Base-by-base conservation (phyloP, 345 rosid species). In the Eucalyptus sp. region DNA sequence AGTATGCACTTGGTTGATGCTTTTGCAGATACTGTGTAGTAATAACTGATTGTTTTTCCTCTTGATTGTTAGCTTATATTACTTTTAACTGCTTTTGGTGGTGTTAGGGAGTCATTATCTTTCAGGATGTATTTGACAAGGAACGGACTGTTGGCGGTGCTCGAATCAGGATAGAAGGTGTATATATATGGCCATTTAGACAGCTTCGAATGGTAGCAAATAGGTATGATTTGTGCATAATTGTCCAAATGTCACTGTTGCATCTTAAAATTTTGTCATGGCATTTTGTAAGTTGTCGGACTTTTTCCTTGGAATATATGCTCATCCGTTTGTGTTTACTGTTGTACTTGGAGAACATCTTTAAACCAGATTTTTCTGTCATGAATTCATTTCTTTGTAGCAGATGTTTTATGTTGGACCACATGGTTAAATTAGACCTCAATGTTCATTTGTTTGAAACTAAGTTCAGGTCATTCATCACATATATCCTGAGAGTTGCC, bases 171-270 rank as follows among this genome's bases (percentile, higher is more conserved):
- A 96, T 97, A 87, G 99, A 97, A 94, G 99, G 99, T 93, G 99
- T 98, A 86, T 98, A 98, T 93, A 98, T 98, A 91, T 98, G 98
- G 99, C 99, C 99, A 71, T 98, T 98, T 92, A 96, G 96, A 93
- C 99, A 98, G 90, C 99, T 98, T 86, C 98, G 99, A 54, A 92
- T 98, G 96, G 97, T 97, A 68, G 97, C 98, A 87, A 94, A 94
- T 94, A 98, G 99, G 99, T 98, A 94, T 68, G 87, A 64, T 87
- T n/a, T 76, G 76, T 37, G 83, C 90, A 31, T 51, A 9, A 66
- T 60, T 62, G 46, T 88, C 64, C 46, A 52, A 41, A 71, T 86
- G 16, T 88, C 86, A 29, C 43, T 80, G 33, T 88, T 51, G 43
- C 87, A 88, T 31, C 33, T 58, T 50, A 33, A 64, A 27, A 87